Evolutionary conservation across 176 grass and related monocot genomes (phyloP), one percentile per base, ranked within the genome.

Genomic region (Oryza glumipatula): DNA sequence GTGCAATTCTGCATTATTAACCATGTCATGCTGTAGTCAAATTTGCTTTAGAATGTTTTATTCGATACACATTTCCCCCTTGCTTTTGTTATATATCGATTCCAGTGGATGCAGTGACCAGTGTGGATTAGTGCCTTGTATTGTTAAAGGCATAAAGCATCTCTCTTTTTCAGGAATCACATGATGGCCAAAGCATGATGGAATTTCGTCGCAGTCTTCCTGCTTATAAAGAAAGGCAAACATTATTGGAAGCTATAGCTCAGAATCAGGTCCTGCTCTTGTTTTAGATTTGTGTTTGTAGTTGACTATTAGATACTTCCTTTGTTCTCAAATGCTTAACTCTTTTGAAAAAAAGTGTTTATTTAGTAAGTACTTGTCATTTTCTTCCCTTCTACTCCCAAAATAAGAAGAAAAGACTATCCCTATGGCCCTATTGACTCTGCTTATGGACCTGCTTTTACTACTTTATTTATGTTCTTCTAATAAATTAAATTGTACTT

Each of bases 141-240:
- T 86, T 78, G 45, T 77, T 64, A 44, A 44, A 44, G 43, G 43
- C 43, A 9, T 44, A 39, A 60, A 48, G 23, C 22, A 48, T 73
- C 6, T 61, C 7, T 56, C 24, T 24, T 92, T 45, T 87, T 32
- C 92, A 99, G 96, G 96, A 96, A 90, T 94, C 96, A 48, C 66
- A 28, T 85, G 93, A 96, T 79, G 96, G 96, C 21, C 83, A 86
- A 86, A 96, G 86, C 33, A 96, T 99, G 96, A 90, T 99, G 71
- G 86, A 99, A 72, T 99, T 99, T 87, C 93, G 96, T 64, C 83
- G 77, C 65, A 94, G 91, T 86, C 91, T 99, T 86, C 96, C 93
- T 85, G 70, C 96, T 65, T 92, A 89, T 86, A 94, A 94, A 90
- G 93, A 99, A 87, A 95, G 78, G 66, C 82, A 96, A 76, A 70